These are phyloP conservation scores for Cyclotella baltica DNA, from an alignment of 108 stramenopile species.

Conservation along the genomic window DNA sequence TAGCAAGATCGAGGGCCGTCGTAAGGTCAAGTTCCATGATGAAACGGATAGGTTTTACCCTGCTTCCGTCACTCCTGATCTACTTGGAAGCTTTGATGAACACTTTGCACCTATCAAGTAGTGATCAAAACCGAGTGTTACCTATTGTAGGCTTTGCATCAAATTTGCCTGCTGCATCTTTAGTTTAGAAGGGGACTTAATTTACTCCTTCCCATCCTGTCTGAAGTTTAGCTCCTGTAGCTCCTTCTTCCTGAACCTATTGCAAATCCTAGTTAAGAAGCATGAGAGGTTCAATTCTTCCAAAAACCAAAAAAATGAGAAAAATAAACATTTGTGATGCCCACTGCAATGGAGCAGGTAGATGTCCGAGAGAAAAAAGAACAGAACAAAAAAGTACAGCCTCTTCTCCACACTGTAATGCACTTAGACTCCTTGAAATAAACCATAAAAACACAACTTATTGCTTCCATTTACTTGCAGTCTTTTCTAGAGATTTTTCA, in stretches of 20 bases:
- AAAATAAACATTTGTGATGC: conserved; percentile 1
- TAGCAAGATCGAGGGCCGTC: conserved; percentile 12
- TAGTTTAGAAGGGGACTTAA: background rate
- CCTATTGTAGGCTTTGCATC: conserved; percentile 9
- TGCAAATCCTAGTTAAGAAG: background rate
- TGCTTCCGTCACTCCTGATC: conserved; percentile 36
- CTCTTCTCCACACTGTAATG: background rate
- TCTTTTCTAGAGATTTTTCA: background rate
- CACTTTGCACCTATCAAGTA: conserved; percentile 21
- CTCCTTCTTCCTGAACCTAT: background rate
- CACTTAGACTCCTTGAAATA: conserved; percentile 4
- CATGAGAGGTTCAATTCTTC: background rate
- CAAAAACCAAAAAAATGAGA: no score
- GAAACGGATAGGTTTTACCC: conserved; percentile 32
- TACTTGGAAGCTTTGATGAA: conserved; percentile 36
- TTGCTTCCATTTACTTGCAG: background rate
- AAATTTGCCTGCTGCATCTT: background rate
- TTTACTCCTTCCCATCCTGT: background rate
- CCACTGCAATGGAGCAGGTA: conserved; percentile 7
- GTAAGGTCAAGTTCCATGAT: conserved; percentile 36
- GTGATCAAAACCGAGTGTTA: background rate
- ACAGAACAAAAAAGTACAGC: conserved; percentile 2
- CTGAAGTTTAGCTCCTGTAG: background rate
- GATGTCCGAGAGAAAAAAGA: background rate
- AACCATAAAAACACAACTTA: background rate